Evolutionary conservation across 129 eudicot genomes (phyloP).

Genomic region (Flaveria bidentis): DNA sequence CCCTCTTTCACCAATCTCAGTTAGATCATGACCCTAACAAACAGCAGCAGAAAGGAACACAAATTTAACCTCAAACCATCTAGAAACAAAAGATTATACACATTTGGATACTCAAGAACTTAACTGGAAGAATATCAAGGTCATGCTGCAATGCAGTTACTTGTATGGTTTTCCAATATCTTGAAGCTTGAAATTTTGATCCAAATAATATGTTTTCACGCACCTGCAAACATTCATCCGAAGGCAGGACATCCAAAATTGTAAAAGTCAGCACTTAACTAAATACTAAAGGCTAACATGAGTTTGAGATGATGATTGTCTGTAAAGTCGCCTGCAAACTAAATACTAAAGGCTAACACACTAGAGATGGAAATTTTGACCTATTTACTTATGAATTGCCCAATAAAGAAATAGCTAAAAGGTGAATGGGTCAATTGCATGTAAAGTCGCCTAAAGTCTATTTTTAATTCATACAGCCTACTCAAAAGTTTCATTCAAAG

Average conservation of each 20-base stretch:
- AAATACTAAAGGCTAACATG: background rate
- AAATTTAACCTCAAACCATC: slow-evolving; percentile 14
- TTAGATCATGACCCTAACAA: slow-evolving; percentile 85
- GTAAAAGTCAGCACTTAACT: background rate
- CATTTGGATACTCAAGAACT: slow-evolving; percentile 33
- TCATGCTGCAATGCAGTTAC: slow-evolving; percentile 80
- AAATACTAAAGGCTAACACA: background rate
- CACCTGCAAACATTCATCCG: slow-evolving; percentile 45
- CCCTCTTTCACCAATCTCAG: slow-evolving; percentile 99
- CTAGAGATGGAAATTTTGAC: background rate
- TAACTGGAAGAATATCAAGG: slow-evolving; percentile 79
- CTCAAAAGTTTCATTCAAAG: background rate
- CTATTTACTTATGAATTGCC: background rate
- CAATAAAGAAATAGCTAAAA: background rate
- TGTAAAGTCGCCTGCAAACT: no score
- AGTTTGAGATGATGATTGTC: slow-evolving; percentile 11
- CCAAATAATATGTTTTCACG: slow-evolving; percentile 93
- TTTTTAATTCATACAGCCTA: background rate
- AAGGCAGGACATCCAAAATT: background rate
- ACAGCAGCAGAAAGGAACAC: slow-evolving; percentile 13
- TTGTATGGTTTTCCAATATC: slow-evolving; percentile 63
- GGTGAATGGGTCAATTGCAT: background rate
- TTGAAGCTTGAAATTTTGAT: slow-evolving; percentile 60
- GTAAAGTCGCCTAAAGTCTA: background rate
- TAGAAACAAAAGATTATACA: background rate